Evolutionary conservation across 768 basidiomycete species (phyloP).

Genomic region (Psilocybe azurescens): DNA sequence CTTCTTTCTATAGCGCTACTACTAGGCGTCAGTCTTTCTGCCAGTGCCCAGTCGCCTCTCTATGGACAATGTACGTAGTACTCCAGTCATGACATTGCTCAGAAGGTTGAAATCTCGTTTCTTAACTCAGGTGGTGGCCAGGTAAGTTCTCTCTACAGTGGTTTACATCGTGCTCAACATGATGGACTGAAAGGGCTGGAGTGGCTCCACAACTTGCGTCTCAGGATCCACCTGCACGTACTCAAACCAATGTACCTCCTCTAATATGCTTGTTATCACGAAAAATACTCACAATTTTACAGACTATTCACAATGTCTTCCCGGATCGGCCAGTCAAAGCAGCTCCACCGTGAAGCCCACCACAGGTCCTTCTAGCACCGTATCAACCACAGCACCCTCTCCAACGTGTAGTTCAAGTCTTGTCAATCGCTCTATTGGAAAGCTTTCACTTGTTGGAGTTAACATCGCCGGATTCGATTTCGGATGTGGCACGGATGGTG

Average conservation of each 20-base stretch:
- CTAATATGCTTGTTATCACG: neutral
- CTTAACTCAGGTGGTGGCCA: constrained; percentile 13
- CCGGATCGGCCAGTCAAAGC: constrained; percentile 11
- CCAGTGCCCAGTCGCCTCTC: constrained; percentile 10
- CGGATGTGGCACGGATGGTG: constrained; percentile 51
- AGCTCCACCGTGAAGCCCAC: constrained; percentile 16
- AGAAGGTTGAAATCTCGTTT: neutral
- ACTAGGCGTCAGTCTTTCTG: constrained; percentile 11
- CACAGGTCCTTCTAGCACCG: neutral
- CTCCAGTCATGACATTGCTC: neutral
- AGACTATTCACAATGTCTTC: constrained; percentile 24
- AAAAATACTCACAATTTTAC: neutral
- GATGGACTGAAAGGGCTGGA: constrained; percentile 12
- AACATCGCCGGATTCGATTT: constrained; percentile 66
- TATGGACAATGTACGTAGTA: constrained; percentile 16
- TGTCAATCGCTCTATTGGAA: constrained; percentile 19
- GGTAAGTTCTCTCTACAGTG: constrained; percentile 1
- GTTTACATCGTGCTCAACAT: neutral
- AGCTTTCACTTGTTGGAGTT: constrained; percentile 46
- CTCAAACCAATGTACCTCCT: constrained; percentile 15
- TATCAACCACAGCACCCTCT: constrained; percentile 2
- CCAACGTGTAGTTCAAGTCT: constrained; percentile 19
- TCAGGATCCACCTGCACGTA: constrained; percentile 17
- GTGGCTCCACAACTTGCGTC: constrained; percentile 18
- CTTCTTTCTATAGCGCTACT: constrained; percentile 13